Evolutionary conservation across 176 grass and related monocot genomes (phyloP).

Genomic region (Cymbopogon citratus): DNA sequence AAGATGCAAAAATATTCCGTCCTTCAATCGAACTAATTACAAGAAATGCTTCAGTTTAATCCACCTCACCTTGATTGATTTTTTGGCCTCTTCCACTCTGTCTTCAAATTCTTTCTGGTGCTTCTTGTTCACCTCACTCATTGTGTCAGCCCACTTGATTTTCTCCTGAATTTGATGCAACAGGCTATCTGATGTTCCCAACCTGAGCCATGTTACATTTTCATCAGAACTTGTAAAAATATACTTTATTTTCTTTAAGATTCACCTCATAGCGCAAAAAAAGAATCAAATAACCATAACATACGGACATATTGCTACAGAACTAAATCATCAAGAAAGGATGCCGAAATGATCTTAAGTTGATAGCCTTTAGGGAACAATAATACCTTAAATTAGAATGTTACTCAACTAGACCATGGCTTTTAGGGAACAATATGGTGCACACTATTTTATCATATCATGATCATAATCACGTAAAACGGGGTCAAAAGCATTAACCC

Average conservation of each 20-base stretch:
- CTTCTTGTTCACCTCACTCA: conserved; percentile 74
- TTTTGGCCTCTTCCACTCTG: conserved; percentile 93
- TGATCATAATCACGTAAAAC: not conserved
- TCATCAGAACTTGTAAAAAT: conserved; percentile 18
- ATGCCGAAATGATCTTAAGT: no score
- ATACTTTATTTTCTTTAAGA: not conserved
- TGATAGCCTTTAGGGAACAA: not conserved
- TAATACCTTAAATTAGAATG: not conserved
- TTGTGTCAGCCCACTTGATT: conserved; percentile 98
- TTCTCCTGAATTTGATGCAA: conserved; percentile 97
- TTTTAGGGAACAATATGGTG: not conserved
- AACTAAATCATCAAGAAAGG: not conserved
- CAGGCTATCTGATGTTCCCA: conserved; percentile 81
- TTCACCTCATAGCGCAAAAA: not conserved
- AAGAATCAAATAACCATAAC: not conserved
- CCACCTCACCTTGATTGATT: conserved; percentile 89
- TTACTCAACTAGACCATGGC: not conserved
- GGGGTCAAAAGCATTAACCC: not conserved
- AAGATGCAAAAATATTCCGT: no score
- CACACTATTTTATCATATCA: not conserved
- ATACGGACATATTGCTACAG: not conserved
- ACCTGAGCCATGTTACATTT: conserved; percentile 36
- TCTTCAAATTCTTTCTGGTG: conserved; percentile 95
- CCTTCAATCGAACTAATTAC: not conserved
- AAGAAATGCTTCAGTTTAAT: conserved; percentile 10